Base-by-base conservation (phyloP, 495 filamentous ascomycete genomes). In the Sphaerosporella brunnea region DNA sequence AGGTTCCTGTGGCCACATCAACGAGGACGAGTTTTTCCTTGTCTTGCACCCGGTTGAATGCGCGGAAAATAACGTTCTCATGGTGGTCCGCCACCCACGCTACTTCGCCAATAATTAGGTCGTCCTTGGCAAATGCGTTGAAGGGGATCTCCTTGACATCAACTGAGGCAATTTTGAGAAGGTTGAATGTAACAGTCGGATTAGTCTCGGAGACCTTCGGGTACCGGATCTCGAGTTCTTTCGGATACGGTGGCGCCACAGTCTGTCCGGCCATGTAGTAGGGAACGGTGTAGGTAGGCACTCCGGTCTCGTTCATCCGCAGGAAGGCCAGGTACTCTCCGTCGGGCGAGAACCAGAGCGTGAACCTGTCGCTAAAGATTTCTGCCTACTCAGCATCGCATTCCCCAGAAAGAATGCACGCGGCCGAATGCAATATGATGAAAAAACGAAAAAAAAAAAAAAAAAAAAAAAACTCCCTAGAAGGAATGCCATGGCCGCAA, bases 281-380 rank as follows among this genome's bases (percentile, higher is more conserved):
- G 0, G 70, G 69, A 8, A 77, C 63, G 1, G 67, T 69, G 48
- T 71, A 77, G 0, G 71, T 75, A 42, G 67, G 62, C 20, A 61
- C 73, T 7, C 71, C 73, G 1, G 70, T 74, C 58, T 77, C 73
- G 49, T 76, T 68, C 59, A 75, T 72, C 49, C 64, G 68, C 45
- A 77, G 64, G 44, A 67, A 77, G 5, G 72, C 72, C 24, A 76
- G 63, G 28, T 69, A 67, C 50, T 72, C 54, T 16, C 69, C 72
- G 45, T 77, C 73, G 10, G 72, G 72, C 1, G 71, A 73, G 49
- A 69, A 76, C 73, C 73, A 76, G 2, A 74, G 62, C 1, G 67
- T 62, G 16, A 63, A 64, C n/a, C 63, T 63, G 49, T 60, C 62
- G 23, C 66, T 62, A 36, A 73, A 68, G 28, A 77, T 71, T 54